Evolutionary conservation across 78 protist genomes (phyloP), one percentile per base, ranked within the genome.

Genomic region (Ministeria vibrans): DNA sequence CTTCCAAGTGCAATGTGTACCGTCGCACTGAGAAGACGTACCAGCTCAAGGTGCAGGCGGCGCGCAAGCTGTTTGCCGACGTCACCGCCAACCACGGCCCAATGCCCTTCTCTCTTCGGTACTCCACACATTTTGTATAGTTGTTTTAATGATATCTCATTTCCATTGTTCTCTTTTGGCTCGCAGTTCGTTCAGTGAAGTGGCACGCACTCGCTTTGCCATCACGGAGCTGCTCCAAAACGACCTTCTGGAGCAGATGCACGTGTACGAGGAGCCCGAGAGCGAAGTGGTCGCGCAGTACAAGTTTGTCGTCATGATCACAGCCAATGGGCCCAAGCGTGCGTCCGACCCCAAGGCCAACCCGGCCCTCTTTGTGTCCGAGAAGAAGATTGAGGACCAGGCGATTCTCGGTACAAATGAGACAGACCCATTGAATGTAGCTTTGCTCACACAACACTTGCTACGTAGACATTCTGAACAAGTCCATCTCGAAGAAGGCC

Each of bases 141-240:
- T 7, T 46, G 7, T 46, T 7, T 46, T 7, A 13, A 13, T 46
- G 55, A 46, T 7, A 46, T 13, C 28, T 7, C 55, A 46, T 46
- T 18, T 13, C 13, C 55, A 46, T 18, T 46, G 7, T 46, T 13
- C 28, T 13, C 28, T 46, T 7, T 46, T 7, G 7, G 28, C 55
- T 13, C 13, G 55, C 55, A 46, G 72, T 86, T 38, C 70, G 90
- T n/a, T 68, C 43, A 0, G 77, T 53, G 88, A 80, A 49, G 84
- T 78, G n/a, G 70, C 51, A 62, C 46, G 70, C 51, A 68, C 69
- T 23, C 49, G 87, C 55, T 28, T 89, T 34, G 92, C 93, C 43
- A n/a, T 93, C 61, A 49, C 38, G 68, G 96, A 93, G 87, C 70
- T 76, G 68, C 41, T 80, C 69, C 53, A 77, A 76, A 92, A 90